These are phyloP conservation scores for Aspergillus bridgeri DNA, from an alignment of 495 filamentous ascomycete genomes.

Conservation along the genomic window DNA sequence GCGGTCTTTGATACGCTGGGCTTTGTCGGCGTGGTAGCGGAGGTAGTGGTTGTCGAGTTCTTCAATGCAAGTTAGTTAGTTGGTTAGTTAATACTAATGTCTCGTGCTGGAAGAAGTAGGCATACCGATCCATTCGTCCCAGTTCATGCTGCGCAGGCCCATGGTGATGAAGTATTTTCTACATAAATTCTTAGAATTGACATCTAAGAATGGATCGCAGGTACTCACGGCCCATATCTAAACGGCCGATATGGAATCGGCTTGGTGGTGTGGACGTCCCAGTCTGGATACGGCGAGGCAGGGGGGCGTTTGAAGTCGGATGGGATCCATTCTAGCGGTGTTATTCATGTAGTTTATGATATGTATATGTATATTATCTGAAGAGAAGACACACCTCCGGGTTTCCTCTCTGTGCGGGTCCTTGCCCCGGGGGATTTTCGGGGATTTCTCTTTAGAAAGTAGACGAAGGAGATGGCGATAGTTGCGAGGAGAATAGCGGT, in stretches of 20 bases:
- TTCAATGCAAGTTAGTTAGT: no score
- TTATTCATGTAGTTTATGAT: no score
- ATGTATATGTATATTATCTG: background rate
- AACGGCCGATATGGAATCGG: slow-evolving; percentile 84
- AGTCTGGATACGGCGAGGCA: slow-evolving; percentile 64
- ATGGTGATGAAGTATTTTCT: slow-evolving; percentile 73
- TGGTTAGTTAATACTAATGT: no score
- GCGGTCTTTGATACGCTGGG: slow-evolving; percentile 65
- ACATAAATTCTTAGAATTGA: background rate
- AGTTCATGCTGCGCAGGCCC: slow-evolving; percentile 74
- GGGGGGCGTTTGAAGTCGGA: slow-evolving; percentile 65
- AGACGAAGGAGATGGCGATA: background rate
- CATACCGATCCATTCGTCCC: slow-evolving; percentile 76
- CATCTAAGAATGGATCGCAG: background rate
- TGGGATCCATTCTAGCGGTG: slow-evolving; percentile 69
- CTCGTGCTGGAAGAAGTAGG: no score
- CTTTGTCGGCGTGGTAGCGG: slow-evolving; percentile 73
- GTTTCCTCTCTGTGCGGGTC: background rate
- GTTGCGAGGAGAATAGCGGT: background rate
- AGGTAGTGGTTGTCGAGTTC: slow-evolving; percentile 83
- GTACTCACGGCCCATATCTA: slow-evolving; percentile 64
- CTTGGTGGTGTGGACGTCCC: slow-evolving; percentile 69
- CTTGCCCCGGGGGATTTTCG: background rate
- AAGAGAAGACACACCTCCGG: background rate
- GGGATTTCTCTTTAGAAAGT: background rate